Evolutionary conservation across 2,329 filamentous ascomycete genomes (phyloP).

Genomic region (Alternaria sp.): DNA sequence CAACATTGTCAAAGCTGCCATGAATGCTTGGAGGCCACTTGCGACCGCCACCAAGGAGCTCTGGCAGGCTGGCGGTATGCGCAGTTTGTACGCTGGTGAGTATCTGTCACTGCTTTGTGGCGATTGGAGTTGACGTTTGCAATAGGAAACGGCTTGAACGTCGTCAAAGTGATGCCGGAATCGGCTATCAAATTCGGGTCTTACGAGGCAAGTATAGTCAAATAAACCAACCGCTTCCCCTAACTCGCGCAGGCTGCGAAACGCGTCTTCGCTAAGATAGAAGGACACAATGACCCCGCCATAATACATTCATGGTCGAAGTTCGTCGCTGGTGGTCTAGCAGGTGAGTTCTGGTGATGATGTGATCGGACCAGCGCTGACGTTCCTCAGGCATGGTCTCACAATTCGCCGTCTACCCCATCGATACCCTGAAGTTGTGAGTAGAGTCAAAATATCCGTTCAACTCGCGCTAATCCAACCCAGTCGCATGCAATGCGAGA

Average conservation of each 20-base stretch:
- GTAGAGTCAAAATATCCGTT: constrained; percentile 24
- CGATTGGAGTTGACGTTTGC: constrained; percentile 23
- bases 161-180: constrained; percentile 98
- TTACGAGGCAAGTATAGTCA: constrained; percentile 70
- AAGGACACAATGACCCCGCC: constrained; percentile 84
- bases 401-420: constrained; percentile 94
- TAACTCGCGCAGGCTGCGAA: constrained; percentile 71
- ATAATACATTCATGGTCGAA: constrained; percentile 83
- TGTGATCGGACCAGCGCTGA: constrained; percentile 1
- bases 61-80: constrained; percentile 83
- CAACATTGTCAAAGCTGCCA: constrained; percentile 67
- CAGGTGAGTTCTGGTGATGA: constrained; percentile 54
- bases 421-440: constrained; percentile 81
- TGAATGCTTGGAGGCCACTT: constrained; percentile 72
- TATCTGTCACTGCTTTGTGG: neutral
- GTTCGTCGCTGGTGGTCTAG: constrained; percentile 87
- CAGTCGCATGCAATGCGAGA: constrained; percentile 90
- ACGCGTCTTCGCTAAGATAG: constrained; percentile 80
- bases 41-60: constrained; percentile 76
- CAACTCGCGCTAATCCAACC: constrained; percentile 13
- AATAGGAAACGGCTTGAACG: constrained; percentile 91
- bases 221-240: neutral
- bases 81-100: constrained; percentile 91
- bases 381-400: constrained; percentile 73
- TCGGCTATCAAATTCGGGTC: constrained; percentile 98